Conservation (phyloP, 139 green algal species). For the Tetradesmus lagerheimii region DNA sequence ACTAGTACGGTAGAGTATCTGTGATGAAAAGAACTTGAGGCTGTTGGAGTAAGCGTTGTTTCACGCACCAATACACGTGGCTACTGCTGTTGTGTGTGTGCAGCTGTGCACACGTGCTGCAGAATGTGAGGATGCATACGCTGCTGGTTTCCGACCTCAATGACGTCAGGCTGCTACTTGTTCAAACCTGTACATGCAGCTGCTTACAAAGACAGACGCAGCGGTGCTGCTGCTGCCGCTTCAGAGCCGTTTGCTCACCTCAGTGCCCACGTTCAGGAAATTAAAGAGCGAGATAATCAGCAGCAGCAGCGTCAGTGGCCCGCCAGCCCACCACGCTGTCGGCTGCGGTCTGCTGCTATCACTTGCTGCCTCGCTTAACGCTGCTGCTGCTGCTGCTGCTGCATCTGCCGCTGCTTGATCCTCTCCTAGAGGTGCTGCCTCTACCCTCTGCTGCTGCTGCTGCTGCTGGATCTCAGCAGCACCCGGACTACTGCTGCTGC, state of each 20-base stretch:
- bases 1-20: no score
- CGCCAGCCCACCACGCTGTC: not conserved
- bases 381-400: not conserved
- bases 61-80: no score
- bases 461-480: not conserved
- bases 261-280: conserved; percentile 27
- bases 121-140: no score
- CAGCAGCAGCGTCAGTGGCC: not conserved
- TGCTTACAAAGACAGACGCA: no score
- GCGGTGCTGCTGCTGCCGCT: not conserved
- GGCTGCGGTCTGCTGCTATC: not conserved
- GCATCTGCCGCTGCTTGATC: not conserved
- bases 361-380: not conserved
- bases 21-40: no score
- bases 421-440: not conserved
- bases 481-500: not conserved
- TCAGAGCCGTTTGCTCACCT: not conserved
- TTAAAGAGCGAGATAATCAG: conserved; percentile 8
- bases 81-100: no score
- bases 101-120: not conserved
- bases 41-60: no score
- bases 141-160: no score
- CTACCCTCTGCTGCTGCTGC: not conserved
- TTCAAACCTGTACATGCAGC: no score
- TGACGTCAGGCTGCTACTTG: no score